A percentile compares a stretch with the other conserved stretches of the same genome.
Conservation (phyloP, 139 green algal species). For the Edaphochlamys debaryana region DNA sequence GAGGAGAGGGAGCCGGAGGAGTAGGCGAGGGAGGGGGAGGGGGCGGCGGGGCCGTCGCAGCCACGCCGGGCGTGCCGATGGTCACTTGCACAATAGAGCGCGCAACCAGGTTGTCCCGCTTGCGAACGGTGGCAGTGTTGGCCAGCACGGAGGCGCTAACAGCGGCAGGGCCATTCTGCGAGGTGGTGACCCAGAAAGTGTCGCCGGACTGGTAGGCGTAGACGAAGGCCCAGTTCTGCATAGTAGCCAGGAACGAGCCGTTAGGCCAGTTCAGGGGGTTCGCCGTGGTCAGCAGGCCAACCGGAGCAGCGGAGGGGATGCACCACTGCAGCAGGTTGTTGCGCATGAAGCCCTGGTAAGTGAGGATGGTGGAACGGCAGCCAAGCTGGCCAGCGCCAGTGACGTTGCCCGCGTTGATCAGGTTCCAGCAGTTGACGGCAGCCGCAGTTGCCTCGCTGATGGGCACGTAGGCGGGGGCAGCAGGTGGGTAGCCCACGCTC, state of each 20-base stretch:
- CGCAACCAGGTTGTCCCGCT: conserved; percentile 18
- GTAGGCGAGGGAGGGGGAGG: neutral
- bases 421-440: no score
- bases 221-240: no score
- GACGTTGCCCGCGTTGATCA: no score
- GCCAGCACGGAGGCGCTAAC: neutral
- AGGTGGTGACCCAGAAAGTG: neutral
- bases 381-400: no score
- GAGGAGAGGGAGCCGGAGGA: neutral
- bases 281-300: conserved; percentile 12
- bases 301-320: neutral
- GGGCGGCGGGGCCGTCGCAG: neutral
- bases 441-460: no score
- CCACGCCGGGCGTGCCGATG: neutral
- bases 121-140: neutral
- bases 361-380: no score
- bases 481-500: no score
- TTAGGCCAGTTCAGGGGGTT: conserved; percentile 18
- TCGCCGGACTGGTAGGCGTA: neutral
- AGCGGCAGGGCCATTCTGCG: neutral
- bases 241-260: no score
- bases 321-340: conserved; percentile 24
- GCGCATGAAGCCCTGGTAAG: neutral
- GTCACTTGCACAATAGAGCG: neutral
- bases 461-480: no score